Evolutionary conservation across 78 protist genomes (phyloP).

Genomic region (Planoprotostelium fungivorum): DNA sequence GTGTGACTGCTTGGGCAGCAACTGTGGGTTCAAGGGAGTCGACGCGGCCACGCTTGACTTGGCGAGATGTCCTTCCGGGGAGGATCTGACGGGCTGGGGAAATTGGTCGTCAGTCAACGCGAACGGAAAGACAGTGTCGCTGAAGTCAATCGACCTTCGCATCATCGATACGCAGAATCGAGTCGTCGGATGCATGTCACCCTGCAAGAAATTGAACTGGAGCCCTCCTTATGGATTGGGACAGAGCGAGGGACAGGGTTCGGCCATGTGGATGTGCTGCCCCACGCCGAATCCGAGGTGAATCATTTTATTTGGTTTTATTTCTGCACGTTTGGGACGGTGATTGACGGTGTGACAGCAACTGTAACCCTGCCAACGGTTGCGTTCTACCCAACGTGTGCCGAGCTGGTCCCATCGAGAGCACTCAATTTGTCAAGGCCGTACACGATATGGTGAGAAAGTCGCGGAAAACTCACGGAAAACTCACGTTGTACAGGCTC

Average conservation of each 20-base stretch:
- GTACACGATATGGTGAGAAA: neutral
- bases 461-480: too few relatives aligned
- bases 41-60: neutral
- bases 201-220: neutral
- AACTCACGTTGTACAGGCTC: too few relatives aligned
- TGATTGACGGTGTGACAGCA: too few relatives aligned
- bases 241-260: neutral
- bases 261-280: neutral
- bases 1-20: neutral
- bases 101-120: neutral
- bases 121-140: neutral
- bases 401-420: neutral
- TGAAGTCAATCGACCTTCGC: neutral
- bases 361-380: neutral
- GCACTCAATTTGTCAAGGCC: neutral
- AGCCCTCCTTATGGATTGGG: neutral
- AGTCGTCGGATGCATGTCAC: neutral
- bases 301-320: neutral
- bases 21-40: neutral
- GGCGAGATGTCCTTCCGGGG: neutral
- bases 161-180: neutral
- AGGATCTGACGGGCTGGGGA: neutral
- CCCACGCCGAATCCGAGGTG: neutral
- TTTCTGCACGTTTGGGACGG: neutral
- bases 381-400: neutral